Evolutionary conservation across 805 yeast species (phyloP).

Genomic region (Suhomyces faveliae): DNA sequence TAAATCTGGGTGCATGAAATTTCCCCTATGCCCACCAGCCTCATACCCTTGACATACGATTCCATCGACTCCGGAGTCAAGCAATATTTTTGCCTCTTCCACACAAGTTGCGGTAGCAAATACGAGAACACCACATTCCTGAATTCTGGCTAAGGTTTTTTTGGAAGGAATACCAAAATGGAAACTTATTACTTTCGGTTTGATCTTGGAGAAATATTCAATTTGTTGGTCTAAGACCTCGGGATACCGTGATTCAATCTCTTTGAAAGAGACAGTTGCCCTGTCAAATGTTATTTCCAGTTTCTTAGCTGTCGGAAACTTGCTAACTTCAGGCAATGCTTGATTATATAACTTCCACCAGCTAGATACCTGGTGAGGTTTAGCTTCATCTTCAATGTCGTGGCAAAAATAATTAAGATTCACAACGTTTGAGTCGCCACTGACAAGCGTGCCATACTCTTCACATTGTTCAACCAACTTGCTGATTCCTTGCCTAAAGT

Average conservation of each 20-base stretch:
- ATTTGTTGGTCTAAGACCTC: conserved; percentile 17
- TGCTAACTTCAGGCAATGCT: background rate
- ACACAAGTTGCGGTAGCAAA: conserved; percentile 49
- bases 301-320: background rate
- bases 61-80: conserved; percentile 43
- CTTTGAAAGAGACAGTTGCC: conserved; percentile 30
- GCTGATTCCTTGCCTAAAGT: conserved; percentile 22
- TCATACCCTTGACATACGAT: conserved; percentile 57
- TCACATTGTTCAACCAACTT: conserved; percentile 12
- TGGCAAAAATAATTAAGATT: conserved; percentile 52
- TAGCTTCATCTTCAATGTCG: conserved; percentile 22
- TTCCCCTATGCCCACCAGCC: conserved; percentile 68
- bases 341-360: conserved; percentile 20
- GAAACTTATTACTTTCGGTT: conserved; percentile 51
- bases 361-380: conserved; percentile 17
- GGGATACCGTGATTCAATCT: conserved; percentile 22
- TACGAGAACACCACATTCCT: conserved; percentile 37
- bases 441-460: conserved; percentile 14
- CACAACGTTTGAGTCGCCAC: conserved; percentile 20
- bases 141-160: conserved; percentile 31
- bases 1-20: conserved; percentile 26
- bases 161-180: conserved; percentile 50
- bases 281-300: conserved; percentile 13
- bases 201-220: conserved; percentile 13
- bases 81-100: conserved; percentile 37